Evolutionary conservation across 805 yeast genomes (phyloP).

Genomic region (Candida pseudoglaebosa): DNA sequence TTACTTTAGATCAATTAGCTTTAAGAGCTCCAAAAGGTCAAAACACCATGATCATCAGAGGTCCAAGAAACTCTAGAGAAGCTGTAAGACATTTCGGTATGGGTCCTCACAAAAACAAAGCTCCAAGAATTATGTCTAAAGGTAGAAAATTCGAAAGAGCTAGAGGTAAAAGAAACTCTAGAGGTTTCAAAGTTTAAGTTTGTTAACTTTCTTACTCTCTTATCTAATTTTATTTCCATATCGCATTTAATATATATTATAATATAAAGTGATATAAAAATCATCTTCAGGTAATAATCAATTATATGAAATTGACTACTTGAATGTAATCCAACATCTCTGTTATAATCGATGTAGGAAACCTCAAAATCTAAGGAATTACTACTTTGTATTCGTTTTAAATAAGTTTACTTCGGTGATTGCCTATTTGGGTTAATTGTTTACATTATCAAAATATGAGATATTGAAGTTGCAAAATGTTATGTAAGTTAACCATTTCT

Average conservation of each 20-base stretch:
- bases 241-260: conserved; percentile 12
- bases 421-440: too few species aligned
- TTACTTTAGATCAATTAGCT: conserved; percentile 99
- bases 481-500: too few species aligned
- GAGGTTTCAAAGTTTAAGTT: conserved; percentile 99
- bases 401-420: too few species aligned
- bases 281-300: too few species aligned
- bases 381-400: too few species aligned
- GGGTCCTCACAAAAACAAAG: conserved; percentile 99
- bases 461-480: too few species aligned
- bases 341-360: too few species aligned
- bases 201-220: conserved; percentile 7
- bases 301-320: too few species aligned
- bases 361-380: too few species aligned
- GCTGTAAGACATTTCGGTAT: conserved; percentile 99
- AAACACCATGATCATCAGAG: conserved; percentile 97
- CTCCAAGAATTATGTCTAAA: conserved; percentile 94
- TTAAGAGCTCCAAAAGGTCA: conserved; percentile 99
- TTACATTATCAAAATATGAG: too few species aligned
- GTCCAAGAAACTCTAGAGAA: conserved; percentile 98
- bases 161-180: conserved; percentile 99
- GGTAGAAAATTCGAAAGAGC: conserved; percentile 99
- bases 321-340: too few species aligned
- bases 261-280: conserved; percentile 2
- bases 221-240: conserved; percentile 5